phyloP scores from a whole-genome alignment of 2,329 filamentous ascomycete genomes.

The Thielaviopsis populi region DNA sequence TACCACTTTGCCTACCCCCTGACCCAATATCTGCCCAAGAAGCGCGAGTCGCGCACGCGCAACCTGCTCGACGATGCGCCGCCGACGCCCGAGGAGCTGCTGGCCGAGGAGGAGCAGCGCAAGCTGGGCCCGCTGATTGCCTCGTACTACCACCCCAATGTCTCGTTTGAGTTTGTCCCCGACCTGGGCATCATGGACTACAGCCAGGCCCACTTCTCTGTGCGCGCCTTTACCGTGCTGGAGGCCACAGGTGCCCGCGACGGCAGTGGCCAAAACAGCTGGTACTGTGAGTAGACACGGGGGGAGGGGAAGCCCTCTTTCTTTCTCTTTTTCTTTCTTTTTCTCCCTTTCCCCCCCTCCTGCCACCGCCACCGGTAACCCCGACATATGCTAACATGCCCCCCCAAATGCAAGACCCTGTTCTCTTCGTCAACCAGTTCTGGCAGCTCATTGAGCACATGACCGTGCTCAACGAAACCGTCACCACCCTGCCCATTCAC shows the following conservation, averaged over 20 bases:
- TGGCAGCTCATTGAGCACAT: slow-evolving; percentile 92
- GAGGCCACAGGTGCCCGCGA: slow-evolving; percentile 74
- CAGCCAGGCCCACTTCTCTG: slow-evolving; percentile 52
- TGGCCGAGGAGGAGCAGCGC: slow-evolving; percentile 37
- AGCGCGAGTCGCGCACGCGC: slow-evolving; percentile 74
- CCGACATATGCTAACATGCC: slow-evolving; percentile 18
- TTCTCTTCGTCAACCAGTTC: slow-evolving; percentile 88
- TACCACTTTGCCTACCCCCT: slow-evolving; percentile 74
- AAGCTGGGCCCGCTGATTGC: slow-evolving; percentile 51
- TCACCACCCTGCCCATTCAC: slow-evolving; percentile 65
- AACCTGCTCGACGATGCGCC: slow-evolving; percentile 55
- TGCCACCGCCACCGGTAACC: no score
- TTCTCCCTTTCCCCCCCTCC: no score
- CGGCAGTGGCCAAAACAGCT: slow-evolving; percentile 69
- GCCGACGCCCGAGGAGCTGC: slow-evolving; percentile 29
- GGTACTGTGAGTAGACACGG: slow-evolving; percentile 58
- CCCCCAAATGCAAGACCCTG: slow-evolving; percentile 44
- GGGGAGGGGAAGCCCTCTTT: no score
- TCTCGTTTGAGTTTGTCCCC: slow-evolving; percentile 75
- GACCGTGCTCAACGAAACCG: slow-evolving; percentile 80
- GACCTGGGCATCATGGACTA: slow-evolving; percentile 58
- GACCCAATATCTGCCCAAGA: slow-evolving; percentile 81
- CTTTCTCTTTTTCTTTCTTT: no score
- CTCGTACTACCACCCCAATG: slow-evolving; percentile 91
- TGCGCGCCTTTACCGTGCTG: slow-evolving; percentile 62